Base-by-base conservation (phyloP, 768 basidiomycete genomes). In the Dictyophora rubrovolvata region DNA sequence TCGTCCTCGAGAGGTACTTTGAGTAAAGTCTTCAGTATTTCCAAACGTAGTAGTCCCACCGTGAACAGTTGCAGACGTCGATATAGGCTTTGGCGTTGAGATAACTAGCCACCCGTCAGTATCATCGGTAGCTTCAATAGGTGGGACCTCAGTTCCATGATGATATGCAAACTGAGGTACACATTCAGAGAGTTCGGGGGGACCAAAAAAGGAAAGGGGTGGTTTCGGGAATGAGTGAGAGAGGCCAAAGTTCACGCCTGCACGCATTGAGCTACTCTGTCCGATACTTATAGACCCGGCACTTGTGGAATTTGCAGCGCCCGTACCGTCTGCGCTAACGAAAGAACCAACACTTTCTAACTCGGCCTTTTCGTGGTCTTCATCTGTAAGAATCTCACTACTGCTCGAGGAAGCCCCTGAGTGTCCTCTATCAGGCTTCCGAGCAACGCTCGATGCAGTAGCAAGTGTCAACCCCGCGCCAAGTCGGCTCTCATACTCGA, bases 341-440 rank as follows among this genome's bases (percentile, higher is more conserved):
- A 77, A 85, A 0, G 86, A 87, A 50, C 74, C 74, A 36, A 85
- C 81, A 14, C 87, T 87, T n/a, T 76, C 78, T 48, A 83, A 77
- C 65, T 87, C 86, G 63, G 88, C 87, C 17, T 80, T 81, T 65
- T 82, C 84, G 59, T 63, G 66, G 21, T 63, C 62, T 21, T 85
- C 86, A 65, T 89, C 87, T 8, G 84, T 84, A 62, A 80, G 70
- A 42, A 79, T 73, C 57, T 87, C 86, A 66, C 83, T 83, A 59
- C 79, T 82, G 28, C 63, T 64, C 14, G 85, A 85, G 14, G 80
- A 79, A 1, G 78, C 79, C n/a, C 75, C 71, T 12, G 42, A 42
- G 54, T 71, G 72, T 3, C 74, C 70, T 10, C 69, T 64, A 54
- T 80, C 77, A 36, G 65, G 72, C 65, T 85, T 80, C n/a, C 86